Base-by-base conservation (phyloP, 176 grass and related monocot species). In the Cymbopogon citratus region DNA sequence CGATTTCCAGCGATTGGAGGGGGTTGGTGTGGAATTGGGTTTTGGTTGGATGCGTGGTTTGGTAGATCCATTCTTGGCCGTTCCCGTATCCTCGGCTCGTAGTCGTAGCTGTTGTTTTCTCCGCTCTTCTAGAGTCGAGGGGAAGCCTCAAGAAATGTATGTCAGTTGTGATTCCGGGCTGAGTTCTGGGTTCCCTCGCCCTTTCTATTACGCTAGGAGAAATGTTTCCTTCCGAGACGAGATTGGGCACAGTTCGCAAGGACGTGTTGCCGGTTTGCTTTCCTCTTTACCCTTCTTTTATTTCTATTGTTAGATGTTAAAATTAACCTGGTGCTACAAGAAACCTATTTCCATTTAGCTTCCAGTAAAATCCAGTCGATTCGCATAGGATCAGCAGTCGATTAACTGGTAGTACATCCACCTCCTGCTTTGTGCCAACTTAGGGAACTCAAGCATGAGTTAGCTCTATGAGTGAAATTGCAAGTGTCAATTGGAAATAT, bases 51-150 rank as follows among this genome's bases (percentile, higher is more conserved):
- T 14, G 43, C 4, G 43, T 46, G 4, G 44, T 46, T 46, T 46
- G 44, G 12, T 46, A 68, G 70, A 83, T 83, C 59, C 81, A 68
- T 84, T 2, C 60, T 38, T 35, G 34, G 86, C 74, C 19, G 21
- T 27, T 81, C 1, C n/a, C 36, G 5, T 44, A 38, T 36, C 21
- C 12, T 45, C 36, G 33, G 33, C 36, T 38, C 43, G 59, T 54
- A 45, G 24, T 41, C 7, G 24, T 54, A 2, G 57, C n/a, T n/a
- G n/a, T n/a, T n/a, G n/a, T 19, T 78, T 29, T 40, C 57, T 21
- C 21, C 3, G 4, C 1, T 59, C 28, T 11, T 18, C 1, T 36
- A 1, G 12, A 34, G 49, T 45, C n/a, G 56, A 19, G 10, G 7
- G 1, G 29, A 8, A 64, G 23, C 49, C 11, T 18, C 5, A 41